Base-by-base conservation (phyloP, 75 land plant genomes). In the Selaginella moellendorffii region DNA sequence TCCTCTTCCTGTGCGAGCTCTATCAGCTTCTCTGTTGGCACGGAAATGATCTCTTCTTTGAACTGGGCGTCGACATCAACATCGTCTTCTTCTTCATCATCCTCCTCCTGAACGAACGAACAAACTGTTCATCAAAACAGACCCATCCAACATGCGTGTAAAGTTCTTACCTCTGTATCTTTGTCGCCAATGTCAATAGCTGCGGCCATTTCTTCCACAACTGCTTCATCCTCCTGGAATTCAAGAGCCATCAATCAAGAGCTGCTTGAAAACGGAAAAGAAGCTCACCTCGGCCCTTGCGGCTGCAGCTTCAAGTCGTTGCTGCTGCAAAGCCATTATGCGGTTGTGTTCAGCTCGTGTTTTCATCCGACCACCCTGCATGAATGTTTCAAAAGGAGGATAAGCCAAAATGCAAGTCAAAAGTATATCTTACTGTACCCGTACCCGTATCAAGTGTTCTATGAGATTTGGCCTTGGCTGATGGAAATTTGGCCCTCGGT, bases 121-220 rank as follows among this genome's bases (percentile, higher is more conserved):
- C 2, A 52, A 24, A 30, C 14, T 2, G 26, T 20, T 28, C 46
- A 23, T 2, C 27, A 24, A 30, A 21, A 23, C 28, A 64, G 20
- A 25, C 29, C 22, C n/a, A 46, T 24, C 29, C 22, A 24, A 18
- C 18, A 8, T 21, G 25, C 28, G 59, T 20, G 19, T 46, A 28
- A 26, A 46, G 22, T 51, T 24, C 24, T 21, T 23, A 8, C n/a
- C 24, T 22, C 68, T 72, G 82, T 93, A 65, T 93, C 95, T 71
- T 85, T 78, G 71, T 92, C 97, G 46, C 98, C 98, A 66, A 93
- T 93, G 77, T 93, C 98, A 65, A 93, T 82, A 54, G 95, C 98
- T 66, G 65, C 76, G 52, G 85, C 82, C 84, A 93, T 83, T 27
- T 83, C 90, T 17, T 93, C 86, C 76, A 85, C 98, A 66, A 84